A percentile compares a stretch with the other conserved stretches of the same genome.
phyloP scores from a whole-genome alignment of 2,329 filamentous ascomycete genomes.

The Hymenoscyphus fraxineus region DNA sequence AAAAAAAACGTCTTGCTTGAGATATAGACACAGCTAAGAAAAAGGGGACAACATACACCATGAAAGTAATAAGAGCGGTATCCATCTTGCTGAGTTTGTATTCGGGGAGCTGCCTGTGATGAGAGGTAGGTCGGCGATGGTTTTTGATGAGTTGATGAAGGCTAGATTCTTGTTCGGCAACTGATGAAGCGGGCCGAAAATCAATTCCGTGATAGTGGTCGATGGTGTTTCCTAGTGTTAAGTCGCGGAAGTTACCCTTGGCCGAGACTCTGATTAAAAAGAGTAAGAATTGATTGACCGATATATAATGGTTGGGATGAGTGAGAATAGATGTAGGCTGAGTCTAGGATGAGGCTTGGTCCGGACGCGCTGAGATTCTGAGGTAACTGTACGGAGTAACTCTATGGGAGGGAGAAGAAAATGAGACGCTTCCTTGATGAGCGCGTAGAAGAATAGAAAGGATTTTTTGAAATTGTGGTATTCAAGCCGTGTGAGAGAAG shows the following conservation, averaged over 20 bases:
- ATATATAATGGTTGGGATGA: neutral
- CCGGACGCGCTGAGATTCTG: neutral
- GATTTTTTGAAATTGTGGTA: neutral
- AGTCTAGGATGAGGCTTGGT: neutral
- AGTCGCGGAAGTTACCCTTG: neutral
- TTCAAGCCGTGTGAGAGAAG: neutral
- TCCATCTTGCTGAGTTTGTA: slow-evolving; percentile 23
- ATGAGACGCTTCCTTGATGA: neutral
- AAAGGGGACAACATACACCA: slow-evolving; percentile 52
- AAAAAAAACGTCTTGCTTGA: neutral
- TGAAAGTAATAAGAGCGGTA: slow-evolving; percentile 66
- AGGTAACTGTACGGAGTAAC: neutral
- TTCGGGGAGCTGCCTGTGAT: slow-evolving; percentile 20
- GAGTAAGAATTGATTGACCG: neutral
- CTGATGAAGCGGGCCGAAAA: neutral
- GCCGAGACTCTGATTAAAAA: neutral
- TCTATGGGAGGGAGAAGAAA: neutral
- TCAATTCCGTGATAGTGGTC: neutral
- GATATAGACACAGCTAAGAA: slow-evolving; percentile 6
- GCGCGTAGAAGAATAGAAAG: neutral
- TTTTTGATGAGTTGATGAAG: neutral
- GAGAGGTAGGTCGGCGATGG: neutral
- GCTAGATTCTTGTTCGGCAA: neutral
- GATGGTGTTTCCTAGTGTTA: neutral
- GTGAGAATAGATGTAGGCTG: neutral